Percentiles rank a stretch among this genome's conserved stretches.
These are phyloP conservation scores for Telfairia occidentalis DNA, from an alignment of 331 rosid genomes.

Conservation along the genomic window DNA sequence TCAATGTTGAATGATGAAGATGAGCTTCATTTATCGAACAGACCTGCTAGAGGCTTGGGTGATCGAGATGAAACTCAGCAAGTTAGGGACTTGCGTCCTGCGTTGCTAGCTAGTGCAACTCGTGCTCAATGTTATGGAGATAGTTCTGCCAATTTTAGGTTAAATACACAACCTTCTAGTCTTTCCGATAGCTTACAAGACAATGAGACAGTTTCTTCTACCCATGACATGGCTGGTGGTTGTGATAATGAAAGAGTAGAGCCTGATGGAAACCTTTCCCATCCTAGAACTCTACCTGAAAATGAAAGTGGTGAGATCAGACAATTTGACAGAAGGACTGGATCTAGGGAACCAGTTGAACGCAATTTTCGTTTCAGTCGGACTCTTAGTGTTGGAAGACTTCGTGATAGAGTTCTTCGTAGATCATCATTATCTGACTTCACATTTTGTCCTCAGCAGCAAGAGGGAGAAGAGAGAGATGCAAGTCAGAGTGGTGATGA, in stretches of 20 bases:
- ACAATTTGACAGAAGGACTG: conserved; percentile 44
- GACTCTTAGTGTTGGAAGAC: conserved; percentile 96
- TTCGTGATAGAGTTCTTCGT: conserved; percentile 97
- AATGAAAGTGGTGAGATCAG: conserved; percentile 45
- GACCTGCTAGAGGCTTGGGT: conserved; percentile 24
- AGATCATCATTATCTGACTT: conserved; percentile 74
- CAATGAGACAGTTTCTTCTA: conserved; percentile 28
- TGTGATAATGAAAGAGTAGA: conserved; percentile 29
- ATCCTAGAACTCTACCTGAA: conserved; percentile 37
- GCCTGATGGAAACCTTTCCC: conserved; percentile 29
- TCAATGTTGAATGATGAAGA: conserved; percentile 50
- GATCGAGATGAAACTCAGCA: conserved; percentile 40
- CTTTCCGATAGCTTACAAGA: conserved; percentile 24
- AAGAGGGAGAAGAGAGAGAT: conserved; percentile 60
- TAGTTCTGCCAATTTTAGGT: conserved; percentile 31
- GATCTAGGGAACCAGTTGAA: conserved; percentile 75
- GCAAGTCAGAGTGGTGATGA: conserved; percentile 31
- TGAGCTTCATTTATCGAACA: conserved; percentile 33
- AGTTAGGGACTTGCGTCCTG: conserved; percentile 28
- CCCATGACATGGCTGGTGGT: conserved; percentile 31
- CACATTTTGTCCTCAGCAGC: conserved; percentile 57
- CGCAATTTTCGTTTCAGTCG: conserved; percentile 88
- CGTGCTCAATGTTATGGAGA: conserved; percentile 31
- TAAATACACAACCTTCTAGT: conserved; percentile 23
- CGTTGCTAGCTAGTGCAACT: conserved; percentile 26